Evolutionary conservation across 2,329 filamentous ascomycete species (phyloP), one percentile per base, ranked within the genome.

Genomic region (Falciphora oryzae): DNA sequence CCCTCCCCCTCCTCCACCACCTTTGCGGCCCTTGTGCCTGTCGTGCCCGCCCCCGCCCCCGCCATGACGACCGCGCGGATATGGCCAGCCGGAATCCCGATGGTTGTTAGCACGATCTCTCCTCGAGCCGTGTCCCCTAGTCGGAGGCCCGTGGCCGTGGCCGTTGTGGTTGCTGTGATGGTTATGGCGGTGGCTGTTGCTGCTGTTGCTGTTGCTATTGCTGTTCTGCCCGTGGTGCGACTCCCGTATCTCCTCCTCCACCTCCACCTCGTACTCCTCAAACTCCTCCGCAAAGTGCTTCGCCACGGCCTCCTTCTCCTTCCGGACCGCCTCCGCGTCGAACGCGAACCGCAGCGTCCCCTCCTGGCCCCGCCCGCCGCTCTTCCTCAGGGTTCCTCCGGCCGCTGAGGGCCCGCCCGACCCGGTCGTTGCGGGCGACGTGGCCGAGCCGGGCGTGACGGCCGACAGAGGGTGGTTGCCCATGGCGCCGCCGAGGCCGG

Each of bases 331-430:
- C 64, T 89, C 88, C 0, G 89, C 86, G 68, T 97, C 91, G 61
- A 98, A 88, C 76, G 97, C 92, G 75, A 97, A 98, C 8, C 95
- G 86, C 68, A 96, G 87, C 0, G 94, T 96, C 8, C 90, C 90
- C 28, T 92, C 89, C 70, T 83, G 75, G 76, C 63, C 73, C 80
- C 80, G 67, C 56, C 22, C 56, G 22, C 62, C 32, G 27, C 56
- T 50, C 31, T 56, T 63, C 61, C 50, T 57, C 32, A 69, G 68
- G 27, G 69, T 70, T 64, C 69, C 72, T 57, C 69, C 72, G 62
- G 70, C 73, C 27, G 76, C 76, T 1, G 77, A 73, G 68, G 44
- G 53, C 22, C 53, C 53, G 13, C 75, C 73, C 4, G 77, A 76
- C 18, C 73, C 72, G 3, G 76, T 75, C 0, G 75, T 78, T 3